Evolutionary conservation across 176 grass and related monocot species (phyloP), one percentile per base, ranked within the genome.

Genomic region (Carex littledalei): DNA sequence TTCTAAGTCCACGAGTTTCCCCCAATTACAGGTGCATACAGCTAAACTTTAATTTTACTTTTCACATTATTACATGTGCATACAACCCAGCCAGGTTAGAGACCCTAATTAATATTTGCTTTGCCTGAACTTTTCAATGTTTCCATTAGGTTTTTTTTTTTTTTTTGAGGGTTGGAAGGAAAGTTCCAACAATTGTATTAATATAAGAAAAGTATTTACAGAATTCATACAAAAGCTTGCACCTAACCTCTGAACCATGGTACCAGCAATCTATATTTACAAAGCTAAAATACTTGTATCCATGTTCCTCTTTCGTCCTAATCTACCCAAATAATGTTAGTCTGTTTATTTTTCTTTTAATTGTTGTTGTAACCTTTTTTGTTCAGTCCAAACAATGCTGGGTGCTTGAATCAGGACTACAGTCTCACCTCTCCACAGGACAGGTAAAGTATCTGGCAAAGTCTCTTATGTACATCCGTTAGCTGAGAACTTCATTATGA

Each of bases 391-490:
- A 89, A 89, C 85, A 88, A 89, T 12, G 87, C 92, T 59, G 90
- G 86, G 22, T 88, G 93, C 16, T 84, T 85, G 20, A 91, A 90
- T 58, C 95, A 82, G 74, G 93, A 95, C 64, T 95, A 98, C 68
- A 98, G 89, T 70, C 93, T 93, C 74, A 98, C 89, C 15, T 98
- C 95, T 53, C 93, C 91, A 24, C 89, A 95, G 64, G 95, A 89
- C 90, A 98, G 95, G 91, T 93, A 73, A 88, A 55, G 17, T 56
- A 1, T 53, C 8, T 50, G 95, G 93, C 92, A 73, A 88, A 55
- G 13, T 56, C 2, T 53, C 8, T 50, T 11, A 47, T 73, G 13
- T 18, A 41, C 69, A 31, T 32, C 24, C 4, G 0, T 54, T 56
- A 4, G 10, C 22, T 54, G 21, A 31, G 45, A 5, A 29, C 7